Percentiles rank a stretch among this genome's conserved stretches.
These are phyloP conservation scores for Plasmopara halstedii DNA, from an alignment of 352 stramenopile species.

Conservation along the genomic window DNA sequence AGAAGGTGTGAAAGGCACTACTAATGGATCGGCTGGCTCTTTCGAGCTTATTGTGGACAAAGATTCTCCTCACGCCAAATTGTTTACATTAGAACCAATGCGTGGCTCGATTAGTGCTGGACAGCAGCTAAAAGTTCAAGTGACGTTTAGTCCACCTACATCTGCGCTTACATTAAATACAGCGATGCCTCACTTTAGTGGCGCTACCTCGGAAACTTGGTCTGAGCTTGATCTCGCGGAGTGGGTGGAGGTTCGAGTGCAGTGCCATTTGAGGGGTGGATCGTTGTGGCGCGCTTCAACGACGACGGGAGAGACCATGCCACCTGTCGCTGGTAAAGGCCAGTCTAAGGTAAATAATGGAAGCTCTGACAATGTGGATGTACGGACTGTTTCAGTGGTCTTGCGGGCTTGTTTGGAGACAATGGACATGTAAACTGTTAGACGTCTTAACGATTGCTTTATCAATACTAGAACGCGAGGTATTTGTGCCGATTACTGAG, in stretches of 20 bases:
- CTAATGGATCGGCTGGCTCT: slow-evolving; percentile 14
- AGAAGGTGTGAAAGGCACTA: slow-evolving; percentile 3
- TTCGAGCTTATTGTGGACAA: slow-evolving; percentile 64
- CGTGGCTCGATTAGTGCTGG: slow-evolving; percentile 50
- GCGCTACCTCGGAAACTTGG: slow-evolving; percentile 2
- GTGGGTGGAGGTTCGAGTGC: slow-evolving; percentile 33
- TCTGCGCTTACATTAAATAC: no score
- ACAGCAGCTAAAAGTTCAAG: slow-evolving; percentile 43
- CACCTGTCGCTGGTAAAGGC: no score
- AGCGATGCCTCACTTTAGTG: neutral
- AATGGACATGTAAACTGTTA: no score
- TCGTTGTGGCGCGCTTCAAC: no score
- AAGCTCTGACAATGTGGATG: no score
- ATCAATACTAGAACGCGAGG: no score
- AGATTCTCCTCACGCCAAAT: slow-evolving; percentile 39
- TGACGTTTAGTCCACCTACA: slow-evolving; percentile 38
- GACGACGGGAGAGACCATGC: no score
- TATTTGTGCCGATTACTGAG: no score
- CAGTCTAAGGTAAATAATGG: no score
- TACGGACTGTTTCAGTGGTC: no score
- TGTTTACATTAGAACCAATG: slow-evolving; percentile 61
- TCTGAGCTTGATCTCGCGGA: slow-evolving; percentile 26
- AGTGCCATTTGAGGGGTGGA: slow-evolving; percentile 37
- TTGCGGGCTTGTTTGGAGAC: no score
- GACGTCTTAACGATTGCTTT: no score